Percentiles rank a stretch among this genome's conserved stretches.
Conservation (phyloP, 768 basidiomycete species). For the Rhizopogon salebrosus region DNA sequence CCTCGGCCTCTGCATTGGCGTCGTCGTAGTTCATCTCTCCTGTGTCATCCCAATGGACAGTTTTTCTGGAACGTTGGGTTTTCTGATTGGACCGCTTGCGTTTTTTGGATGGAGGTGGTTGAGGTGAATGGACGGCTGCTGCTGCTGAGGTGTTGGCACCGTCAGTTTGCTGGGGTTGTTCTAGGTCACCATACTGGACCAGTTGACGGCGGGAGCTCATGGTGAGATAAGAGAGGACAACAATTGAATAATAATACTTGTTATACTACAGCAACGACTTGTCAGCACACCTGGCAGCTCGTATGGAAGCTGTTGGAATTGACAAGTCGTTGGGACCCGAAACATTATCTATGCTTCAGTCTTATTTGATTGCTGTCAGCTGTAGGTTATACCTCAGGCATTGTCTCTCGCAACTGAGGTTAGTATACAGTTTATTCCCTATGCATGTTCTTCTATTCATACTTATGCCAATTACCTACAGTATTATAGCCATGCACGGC, state of each 20-base stretch:
- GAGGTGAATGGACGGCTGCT: neutral
- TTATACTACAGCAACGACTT: neutral
- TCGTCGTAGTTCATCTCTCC: constrained; percentile 27
- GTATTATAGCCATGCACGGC: too few species aligned
- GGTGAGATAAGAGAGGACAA: constrained; percentile 6
- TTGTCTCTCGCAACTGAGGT: too few species aligned
- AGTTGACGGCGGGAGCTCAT: constrained; percentile 15
- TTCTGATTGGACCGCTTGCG: constrained; percentile 31
- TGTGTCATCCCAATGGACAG: constrained; percentile 44
- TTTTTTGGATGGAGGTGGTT: constrained; percentile 47
- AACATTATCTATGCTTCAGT: too few species aligned
- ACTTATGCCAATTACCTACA: too few species aligned
- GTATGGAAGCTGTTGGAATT: too few species aligned
- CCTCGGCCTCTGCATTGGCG: constrained; percentile 20
- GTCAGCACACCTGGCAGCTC: too few species aligned
- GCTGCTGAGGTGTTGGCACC: constrained; percentile 3
- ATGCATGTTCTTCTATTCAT: too few species aligned
- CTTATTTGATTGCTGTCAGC: too few species aligned
- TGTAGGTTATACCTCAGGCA: too few species aligned
- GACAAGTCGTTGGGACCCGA: too few species aligned
- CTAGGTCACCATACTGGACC: constrained; percentile 20
- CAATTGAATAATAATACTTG: neutral
- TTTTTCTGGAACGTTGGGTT: constrained; percentile 13
- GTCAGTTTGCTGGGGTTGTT: neutral
- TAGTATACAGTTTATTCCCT: too few species aligned